phyloP scores from a whole-genome alignment of 208 protist species.

The Wallacemonas sp. region DNA sequence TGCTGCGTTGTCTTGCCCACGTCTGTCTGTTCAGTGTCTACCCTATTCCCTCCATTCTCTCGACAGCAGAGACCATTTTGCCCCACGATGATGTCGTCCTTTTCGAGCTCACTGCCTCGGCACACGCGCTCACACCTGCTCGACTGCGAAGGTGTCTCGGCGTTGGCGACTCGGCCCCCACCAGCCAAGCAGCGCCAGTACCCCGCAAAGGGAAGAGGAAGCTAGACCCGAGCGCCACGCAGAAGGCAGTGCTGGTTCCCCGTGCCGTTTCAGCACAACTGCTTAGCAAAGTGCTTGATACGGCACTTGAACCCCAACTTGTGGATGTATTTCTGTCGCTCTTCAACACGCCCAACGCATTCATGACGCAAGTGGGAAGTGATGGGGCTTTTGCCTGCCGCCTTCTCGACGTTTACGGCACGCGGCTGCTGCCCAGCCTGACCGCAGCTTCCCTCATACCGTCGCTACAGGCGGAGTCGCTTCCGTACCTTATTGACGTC shows the following conservation, averaged over 20 bases:
- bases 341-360: constrained; percentile 55
- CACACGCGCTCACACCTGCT: constrained; percentile 36
- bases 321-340: constrained; percentile 39
- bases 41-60: constrained; percentile 49
- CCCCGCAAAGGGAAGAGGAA: neutral
- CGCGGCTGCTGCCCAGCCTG: constrained; percentile 38
- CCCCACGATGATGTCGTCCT: constrained; percentile 32
- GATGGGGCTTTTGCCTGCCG: constrained; percentile 46
- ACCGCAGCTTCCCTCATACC: constrained; percentile 43
- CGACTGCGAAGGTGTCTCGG: constrained; percentile 47
- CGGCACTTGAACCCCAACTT: constrained; percentile 47
- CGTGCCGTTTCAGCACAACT: too few relatives aligned
- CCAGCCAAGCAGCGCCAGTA: neutral
- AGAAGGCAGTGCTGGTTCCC: too few relatives aligned
- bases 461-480: constrained; percentile 36
- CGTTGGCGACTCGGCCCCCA: constrained; percentile 1
- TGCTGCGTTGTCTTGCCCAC: constrained; percentile 32
- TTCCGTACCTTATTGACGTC: constrained; percentile 66
- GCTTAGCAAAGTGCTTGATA: too few relatives aligned
- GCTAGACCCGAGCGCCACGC: neutral
- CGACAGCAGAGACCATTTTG: constrained; percentile 35
- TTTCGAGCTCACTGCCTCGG: constrained; percentile 42
- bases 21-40: constrained; percentile 47
- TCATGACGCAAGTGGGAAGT: constrained; percentile 36
- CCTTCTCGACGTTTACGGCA: constrained; percentile 58